Evolutionary conservation across 2,329 filamentous ascomycete genomes (phyloP), one percentile per base, ranked within the genome.

Genomic region (Fusarium penzigii): DNA sequence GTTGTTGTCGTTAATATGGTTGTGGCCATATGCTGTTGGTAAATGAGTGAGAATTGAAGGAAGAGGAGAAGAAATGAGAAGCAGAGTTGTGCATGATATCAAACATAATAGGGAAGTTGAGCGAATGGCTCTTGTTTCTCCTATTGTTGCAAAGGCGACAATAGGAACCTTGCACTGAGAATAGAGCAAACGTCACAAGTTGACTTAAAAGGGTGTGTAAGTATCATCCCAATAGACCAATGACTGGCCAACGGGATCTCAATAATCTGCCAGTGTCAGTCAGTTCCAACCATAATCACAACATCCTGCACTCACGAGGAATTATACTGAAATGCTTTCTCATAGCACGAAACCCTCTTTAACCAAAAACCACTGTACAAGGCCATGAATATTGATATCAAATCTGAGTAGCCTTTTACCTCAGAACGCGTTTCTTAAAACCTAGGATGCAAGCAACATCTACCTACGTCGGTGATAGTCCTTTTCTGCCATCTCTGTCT

Each of bases 401-500:
- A 36, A 12, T 11, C 32, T 36, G 32, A 36, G 10, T 36, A 12
- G 10, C 10, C 32, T 12, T 36, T 14, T 36, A 36, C 32, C 32
- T 12, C 32, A 36, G 13, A 14, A 36, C 10, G 10, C 32, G 45
- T 40, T 38, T 50, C 55, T 54, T 39, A 42, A 42, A 42, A 43
- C 29, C 48, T 61, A 57, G 55, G 54, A 62, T 58, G 56, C 54
- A 25, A 36, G 56, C 44, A 58, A 50, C 52, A 50, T 49, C 61
- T 39, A 49, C 52, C 42, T 51, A 44, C 34, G 46, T 29, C 55
- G 54, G 52, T 46, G 55, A 46, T 36, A 11, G 32, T 3, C 32
- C 36, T 25, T 42, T 48, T 20, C 42, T 29, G 40, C 50, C 53
- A 52, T 47, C 52, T 53, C 62, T 59, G 61, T 46, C 34, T 44